These are phyloP conservation scores for Monilinia polystroma DNA, from an alignment of 2,329 filamentous ascomycete genomes.

Conservation along the genomic window DNA sequence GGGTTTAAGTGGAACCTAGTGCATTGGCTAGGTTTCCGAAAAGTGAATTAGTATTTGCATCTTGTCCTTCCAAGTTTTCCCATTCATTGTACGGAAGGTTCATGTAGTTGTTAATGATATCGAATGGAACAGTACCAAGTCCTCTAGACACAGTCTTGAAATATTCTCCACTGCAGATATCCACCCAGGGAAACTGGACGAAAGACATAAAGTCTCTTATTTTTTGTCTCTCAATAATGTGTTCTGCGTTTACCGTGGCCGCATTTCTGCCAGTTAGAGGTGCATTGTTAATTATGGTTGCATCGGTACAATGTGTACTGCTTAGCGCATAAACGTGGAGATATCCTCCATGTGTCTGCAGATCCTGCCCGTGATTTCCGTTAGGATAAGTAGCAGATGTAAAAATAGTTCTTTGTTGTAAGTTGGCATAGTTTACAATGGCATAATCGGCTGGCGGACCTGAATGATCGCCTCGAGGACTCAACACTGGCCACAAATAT, in stretches of 20 bases:
- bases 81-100: too few relatives aligned
- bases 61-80: too few relatives aligned
- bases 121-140: too few relatives aligned
- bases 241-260: neutral
- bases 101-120: too few relatives aligned
- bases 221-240: neutral
- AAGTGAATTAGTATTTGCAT: too few relatives aligned
- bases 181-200: too few relatives aligned
- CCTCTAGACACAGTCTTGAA: too few relatives aligned
- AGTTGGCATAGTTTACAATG: neutral
- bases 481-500: neutral
- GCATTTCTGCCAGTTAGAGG: neutral
- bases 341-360: neutral
- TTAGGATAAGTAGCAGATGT: neutral
- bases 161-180: too few relatives aligned
- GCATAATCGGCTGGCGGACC: neutral
- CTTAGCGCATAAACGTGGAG: neutral
- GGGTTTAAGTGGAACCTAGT: too few relatives aligned
- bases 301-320: neutral
- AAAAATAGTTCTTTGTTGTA: neutral
- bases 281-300: neutral
- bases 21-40: too few relatives aligned
- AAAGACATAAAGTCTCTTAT: neutral
- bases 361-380: neutral
- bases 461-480: neutral